These are phyloP conservation scores for Fusarium graminum DNA, from an alignment of 2,329 filamentous ascomycete species.

Conservation along the genomic window DNA sequence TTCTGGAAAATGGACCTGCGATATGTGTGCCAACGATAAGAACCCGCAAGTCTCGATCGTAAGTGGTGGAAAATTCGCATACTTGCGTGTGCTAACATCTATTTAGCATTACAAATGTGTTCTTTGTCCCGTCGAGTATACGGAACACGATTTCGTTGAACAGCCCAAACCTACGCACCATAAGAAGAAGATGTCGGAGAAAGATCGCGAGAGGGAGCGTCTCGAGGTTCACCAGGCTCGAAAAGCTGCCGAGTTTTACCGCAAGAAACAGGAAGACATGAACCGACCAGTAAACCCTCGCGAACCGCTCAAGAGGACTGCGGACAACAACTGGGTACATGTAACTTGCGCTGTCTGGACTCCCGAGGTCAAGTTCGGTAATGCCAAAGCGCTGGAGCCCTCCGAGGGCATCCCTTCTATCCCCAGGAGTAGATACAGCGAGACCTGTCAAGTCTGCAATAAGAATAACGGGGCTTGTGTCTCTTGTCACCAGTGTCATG, in stretches of 20 bases:
- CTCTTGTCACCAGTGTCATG: conserved; percentile 80
- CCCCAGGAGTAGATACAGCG: conserved; percentile 77
- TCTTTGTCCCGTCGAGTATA: conserved; percentile 86
- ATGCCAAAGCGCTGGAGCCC: conserved; percentile 82
- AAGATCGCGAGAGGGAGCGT: conserved; percentile 89
- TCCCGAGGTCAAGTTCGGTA: conserved; percentile 92
- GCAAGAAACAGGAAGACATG: conserved; percentile 83
- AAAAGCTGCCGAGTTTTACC: conserved; percentile 84
- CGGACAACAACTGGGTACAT: conserved; percentile 98
- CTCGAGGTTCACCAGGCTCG: conserved; percentile 86
- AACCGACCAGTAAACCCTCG: conserved; percentile 87
- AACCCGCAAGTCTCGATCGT: conserved; percentile 92
- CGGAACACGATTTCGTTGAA: conserved; percentile 86
- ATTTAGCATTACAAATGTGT: conserved; percentile 88
- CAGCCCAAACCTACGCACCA: conserved; percentile 64
- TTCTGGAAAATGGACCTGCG: conserved; percentile 89
- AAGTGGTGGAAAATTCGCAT: conserved; percentile 54
- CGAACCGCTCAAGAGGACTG: conserved; percentile 92
- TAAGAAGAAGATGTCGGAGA: conserved; percentile 91
- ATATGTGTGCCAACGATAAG: conserved; percentile 95
- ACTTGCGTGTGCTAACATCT: conserved; percentile 49
- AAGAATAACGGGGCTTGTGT: conserved; percentile 82
- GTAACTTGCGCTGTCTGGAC: conserved; percentile 93
- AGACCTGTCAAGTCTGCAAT: conserved; percentile 88
- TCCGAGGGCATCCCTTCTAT: conserved; percentile 93